phyloP scores from a whole-genome alignment of 73 alveolate genomes.

The Urostyla sp. region DNA sequence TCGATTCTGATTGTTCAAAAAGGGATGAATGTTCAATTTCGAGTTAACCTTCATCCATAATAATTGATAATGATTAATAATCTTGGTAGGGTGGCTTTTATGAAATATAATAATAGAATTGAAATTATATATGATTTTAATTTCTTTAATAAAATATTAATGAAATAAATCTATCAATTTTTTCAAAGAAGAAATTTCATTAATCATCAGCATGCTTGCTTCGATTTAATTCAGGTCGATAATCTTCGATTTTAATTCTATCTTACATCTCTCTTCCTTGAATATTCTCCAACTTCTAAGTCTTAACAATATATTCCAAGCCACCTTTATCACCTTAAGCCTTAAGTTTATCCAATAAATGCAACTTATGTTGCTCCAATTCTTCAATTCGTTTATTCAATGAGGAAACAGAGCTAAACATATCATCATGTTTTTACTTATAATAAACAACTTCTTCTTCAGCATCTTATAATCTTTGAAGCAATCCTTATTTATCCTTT shows the following conservation, averaged over 20 bases:
- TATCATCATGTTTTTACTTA: conserved; percentile 79
- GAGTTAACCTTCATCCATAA: too few species aligned
- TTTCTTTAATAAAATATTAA: too few species aligned
- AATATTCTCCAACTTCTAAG: conserved; percentile 65
- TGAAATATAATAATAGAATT: too few species aligned
- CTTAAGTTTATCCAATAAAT: conserved; percentile 69
- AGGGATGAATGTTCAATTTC: too few species aligned
- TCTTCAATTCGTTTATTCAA: conserved; percentile 79
- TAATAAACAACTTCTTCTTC: conserved; percentile 66
- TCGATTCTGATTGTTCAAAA: too few species aligned
- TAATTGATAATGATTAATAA: too few species aligned
- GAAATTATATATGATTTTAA: too few species aligned
- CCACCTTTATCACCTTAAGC: conserved; percentile 66
- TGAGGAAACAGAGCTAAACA: conserved; percentile 70
- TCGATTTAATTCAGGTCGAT: conserved; percentile 61
- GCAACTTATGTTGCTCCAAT: conserved; percentile 76
- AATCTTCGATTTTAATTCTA: conserved; percentile 64
- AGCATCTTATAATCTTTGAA: conserved; percentile 55
- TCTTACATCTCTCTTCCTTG: conserved; percentile 53
- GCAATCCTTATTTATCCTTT: conserved; percentile 33
- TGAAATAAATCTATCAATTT: too few species aligned
- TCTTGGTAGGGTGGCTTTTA: too few species aligned
- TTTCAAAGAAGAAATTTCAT: background rate
- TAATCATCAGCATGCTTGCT: background rate
- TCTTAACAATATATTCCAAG: conserved; percentile 69